A percentile compares a stretch with the other conserved stretches of the same genome.
These are phyloP conservation scores for Lagenidium sp. DNA, from an alignment of 352 stramenopile species.

Conservation along the genomic window DNA sequence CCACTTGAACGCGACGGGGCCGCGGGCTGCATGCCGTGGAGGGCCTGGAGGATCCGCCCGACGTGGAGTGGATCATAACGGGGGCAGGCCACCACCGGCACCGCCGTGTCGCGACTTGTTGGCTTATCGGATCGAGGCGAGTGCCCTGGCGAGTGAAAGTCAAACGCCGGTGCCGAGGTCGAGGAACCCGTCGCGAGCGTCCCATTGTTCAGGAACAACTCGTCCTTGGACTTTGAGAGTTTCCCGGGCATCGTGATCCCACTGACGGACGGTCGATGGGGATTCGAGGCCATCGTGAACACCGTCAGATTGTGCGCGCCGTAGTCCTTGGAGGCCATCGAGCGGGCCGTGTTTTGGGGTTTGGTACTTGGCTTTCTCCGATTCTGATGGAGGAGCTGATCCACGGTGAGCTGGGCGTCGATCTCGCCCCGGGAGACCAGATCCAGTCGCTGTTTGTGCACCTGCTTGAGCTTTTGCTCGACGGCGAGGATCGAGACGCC, in stretches of 20 bases:
- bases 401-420: conserved; percentile 10
- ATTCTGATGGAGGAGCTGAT: conserved; percentile 6
- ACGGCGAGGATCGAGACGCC: conserved; percentile 6
- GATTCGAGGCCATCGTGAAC: background rate
- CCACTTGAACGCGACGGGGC: too few relatives aligned
- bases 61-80: conserved; percentile 43
- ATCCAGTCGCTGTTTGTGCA: conserved; percentile 15
- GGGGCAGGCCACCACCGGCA: conserved; percentile 12
- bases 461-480: conserved; percentile 14
- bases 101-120: too few relatives aligned
- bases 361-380: conserved; percentile 12
- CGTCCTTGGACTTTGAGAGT: conserved; percentile 7
- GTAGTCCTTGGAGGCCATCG: conserved; percentile 1
- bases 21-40: conserved; percentile 25
- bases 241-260: too few relatives aligned
- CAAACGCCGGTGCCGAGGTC: conserved; percentile 9
- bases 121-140: too few relatives aligned
- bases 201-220: conserved; percentile 30
- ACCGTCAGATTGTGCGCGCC: too few relatives aligned
- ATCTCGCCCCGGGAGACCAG: conserved; percentile 3
- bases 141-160: background rate
- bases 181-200: conserved; percentile 12
- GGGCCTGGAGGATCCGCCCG: conserved; percentile 23
- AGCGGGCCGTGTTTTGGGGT: background rate
- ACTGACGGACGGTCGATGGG: conserved; percentile 1